These are phyloP conservation scores for Podaxis sp. DNA, from an alignment of 768 basidiomycete genomes.

Conservation along the genomic window DNA sequence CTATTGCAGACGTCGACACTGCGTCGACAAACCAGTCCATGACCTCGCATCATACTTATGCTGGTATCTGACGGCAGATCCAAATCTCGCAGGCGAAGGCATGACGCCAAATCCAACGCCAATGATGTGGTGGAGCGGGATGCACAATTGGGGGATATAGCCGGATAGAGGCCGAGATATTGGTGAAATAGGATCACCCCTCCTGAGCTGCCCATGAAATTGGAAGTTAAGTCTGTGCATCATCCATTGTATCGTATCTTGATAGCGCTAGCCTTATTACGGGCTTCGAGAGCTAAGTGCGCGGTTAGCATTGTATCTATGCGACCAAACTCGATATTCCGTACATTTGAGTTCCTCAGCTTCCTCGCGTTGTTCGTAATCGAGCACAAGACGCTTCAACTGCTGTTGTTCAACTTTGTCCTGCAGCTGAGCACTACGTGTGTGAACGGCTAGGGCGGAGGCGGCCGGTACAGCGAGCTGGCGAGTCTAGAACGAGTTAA, in stretches of 20 bases:
- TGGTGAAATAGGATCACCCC: slow-evolving; percentile 1
- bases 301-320: neutral
- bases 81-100: neutral
- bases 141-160: neutral
- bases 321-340: slow-evolving; percentile 1
- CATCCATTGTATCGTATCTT: slow-evolving; percentile 79
- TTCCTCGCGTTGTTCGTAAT: slow-evolving; percentile 89
- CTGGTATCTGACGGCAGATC: slow-evolving; percentile 1
- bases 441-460: slow-evolving; percentile 88
- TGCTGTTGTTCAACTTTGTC: slow-evolving; percentile 97
- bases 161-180: slow-evolving; percentile 2
- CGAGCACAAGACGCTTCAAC: slow-evolving; percentile 89
- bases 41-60: neutral
- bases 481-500: slow-evolving; percentile 54
- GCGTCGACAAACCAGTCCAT: neutral
- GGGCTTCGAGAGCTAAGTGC: slow-evolving; percentile 60
- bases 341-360: slow-evolving; percentile 78
- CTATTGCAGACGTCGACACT: neutral
- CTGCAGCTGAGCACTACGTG: slow-evolving; percentile 86
- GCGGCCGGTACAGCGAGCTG: slow-evolving; percentile 86
- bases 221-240: slow-evolving; percentile 15
- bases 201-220: neutral
- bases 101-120: neutral
- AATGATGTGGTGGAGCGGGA: neutral
- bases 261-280: slow-evolving; percentile 63